These are phyloP conservation scores for Leccinum olivaceopallidum DNA, from an alignment of 768 basidiomycete species.

Conservation along the genomic window DNA sequence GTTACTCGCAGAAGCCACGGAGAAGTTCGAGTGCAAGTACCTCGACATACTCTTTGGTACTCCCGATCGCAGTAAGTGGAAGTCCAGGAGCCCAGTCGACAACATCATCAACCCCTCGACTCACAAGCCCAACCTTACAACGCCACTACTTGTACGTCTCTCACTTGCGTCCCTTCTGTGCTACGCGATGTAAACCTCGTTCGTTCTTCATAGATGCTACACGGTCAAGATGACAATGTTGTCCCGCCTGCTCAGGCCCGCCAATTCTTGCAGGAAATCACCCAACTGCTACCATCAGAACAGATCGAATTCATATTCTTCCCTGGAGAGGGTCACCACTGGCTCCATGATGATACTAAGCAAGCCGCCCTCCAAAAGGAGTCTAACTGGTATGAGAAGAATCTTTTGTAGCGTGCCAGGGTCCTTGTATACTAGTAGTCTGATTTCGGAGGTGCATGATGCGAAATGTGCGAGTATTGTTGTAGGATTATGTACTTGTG, in stretches of 20 bases:
- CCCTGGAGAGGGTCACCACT: slow-evolving; percentile 44
- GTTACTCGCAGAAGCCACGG: slow-evolving; percentile 34
- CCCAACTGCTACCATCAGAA: background rate
- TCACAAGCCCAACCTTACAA: background rate
- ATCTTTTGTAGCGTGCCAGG: slow-evolving; percentile 3
- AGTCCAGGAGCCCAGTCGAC: slow-evolving; percentile 6
- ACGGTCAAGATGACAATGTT: slow-evolving; percentile 42
- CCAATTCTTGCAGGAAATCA: slow-evolving; percentile 2
- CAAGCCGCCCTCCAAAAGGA: slow-evolving; percentile 34
- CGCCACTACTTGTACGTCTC: slow-evolving; percentile 48
- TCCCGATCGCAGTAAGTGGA: slow-evolving; percentile 21
- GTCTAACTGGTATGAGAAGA: slow-evolving; percentile 33
- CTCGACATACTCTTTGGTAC: slow-evolving; percentile 60
- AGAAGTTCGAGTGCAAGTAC: background rate
- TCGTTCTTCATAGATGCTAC: slow-evolving; percentile 25
- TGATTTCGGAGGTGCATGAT: background rate
- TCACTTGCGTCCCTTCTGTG: background rate
- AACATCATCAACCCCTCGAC: slow-evolving; percentile 13
- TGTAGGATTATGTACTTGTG: background rate
- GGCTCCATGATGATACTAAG: slow-evolving; percentile 30
- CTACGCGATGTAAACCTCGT: background rate
- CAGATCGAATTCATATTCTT: slow-evolving; percentile 37
- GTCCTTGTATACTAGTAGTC: background rate
- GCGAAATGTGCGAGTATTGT: background rate
- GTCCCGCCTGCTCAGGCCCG: slow-evolving; percentile 63